Evolutionary conservation across 2,329 filamentous ascomycete species (phyloP), one percentile per base, ranked within the genome.

Genomic region (Colletotrichum spaethianum): DNA sequence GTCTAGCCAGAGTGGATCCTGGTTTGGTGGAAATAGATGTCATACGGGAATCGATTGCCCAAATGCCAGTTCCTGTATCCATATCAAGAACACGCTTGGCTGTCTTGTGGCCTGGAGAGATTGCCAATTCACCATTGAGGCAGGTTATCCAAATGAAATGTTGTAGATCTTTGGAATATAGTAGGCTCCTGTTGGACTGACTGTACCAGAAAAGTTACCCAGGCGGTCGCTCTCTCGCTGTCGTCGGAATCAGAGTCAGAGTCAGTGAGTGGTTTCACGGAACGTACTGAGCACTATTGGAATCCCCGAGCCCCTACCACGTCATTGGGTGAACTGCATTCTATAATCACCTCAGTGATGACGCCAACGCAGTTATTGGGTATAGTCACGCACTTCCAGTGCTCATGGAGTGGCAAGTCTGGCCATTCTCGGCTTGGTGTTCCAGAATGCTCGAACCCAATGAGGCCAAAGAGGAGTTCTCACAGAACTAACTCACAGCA

Each of bases 21-120:
- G 3, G 23, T 1, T 20, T 18, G 52, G 7, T 9, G 8, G 1
- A 12, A 12, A 7, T 11, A n/a, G 2, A 40, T n/a, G 5, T 8
- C 40, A 28, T 40, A 77, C 76, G 84, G 72, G 85, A 83, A 64
- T 87, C 85, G 11, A 87, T 82, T 4, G 81, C 80, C 82, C 83
- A 84, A 9, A 80, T 75, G 16, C 84, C 85, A 9, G 85, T 87
- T 0, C 86, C 85, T 2, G 84, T 86, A 16, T 85, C 85, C 50
- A 86, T 75, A 75, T 88, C 86, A 1, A 88, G 78, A 12, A 83
- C 77, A 7, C 77, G 79, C 20, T 71, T 60, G 8, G 79, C 60
- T 3, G 74, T 76, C 14, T 78, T 70, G 11, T 72, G 72, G 12
- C 69, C 64, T 0, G 82, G 82, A 5, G 74, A 74, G 0, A 76